Evolutionary conservation across 768 basidiomycete species (phyloP).

Genomic region (Russula griseocarnosa): DNA sequence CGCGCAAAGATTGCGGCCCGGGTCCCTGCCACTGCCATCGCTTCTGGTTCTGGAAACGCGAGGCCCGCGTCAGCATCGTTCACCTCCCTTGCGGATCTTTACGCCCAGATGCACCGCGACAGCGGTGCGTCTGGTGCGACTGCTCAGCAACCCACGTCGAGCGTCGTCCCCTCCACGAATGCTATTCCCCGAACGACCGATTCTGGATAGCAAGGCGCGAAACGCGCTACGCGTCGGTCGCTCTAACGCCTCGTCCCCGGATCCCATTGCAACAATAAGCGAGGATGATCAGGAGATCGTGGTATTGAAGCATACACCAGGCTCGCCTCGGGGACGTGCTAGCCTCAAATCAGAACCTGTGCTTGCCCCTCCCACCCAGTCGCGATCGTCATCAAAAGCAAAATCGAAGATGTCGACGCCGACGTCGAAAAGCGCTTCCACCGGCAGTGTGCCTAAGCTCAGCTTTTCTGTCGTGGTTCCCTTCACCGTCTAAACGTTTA

Average conservation of each 20-base stretch:
- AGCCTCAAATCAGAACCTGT: neutral
- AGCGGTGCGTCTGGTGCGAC: neutral
- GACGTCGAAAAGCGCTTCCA: neutral
- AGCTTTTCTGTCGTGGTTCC: constrained; percentile 14
- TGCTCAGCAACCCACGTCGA: neutral
- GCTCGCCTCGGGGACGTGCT: neutral
- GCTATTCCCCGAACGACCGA: neutral
- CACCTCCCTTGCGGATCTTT: constrained; percentile 22
- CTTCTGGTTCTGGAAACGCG: neutral
- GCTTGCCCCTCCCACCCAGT: neutral
- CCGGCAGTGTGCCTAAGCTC: neutral
- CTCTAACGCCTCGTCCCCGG: constrained; percentile 13
- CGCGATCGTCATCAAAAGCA: neutral
- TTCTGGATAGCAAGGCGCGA: neutral
- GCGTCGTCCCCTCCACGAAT: neutral
- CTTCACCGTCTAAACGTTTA: constrained; percentile 6
- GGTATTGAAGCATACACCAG: constrained; percentile 12
- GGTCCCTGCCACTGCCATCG: constrained; percentile 11
- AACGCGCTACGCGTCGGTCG: neutral
- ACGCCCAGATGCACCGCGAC: constrained; percentile 21
- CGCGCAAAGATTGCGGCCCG: constrained; percentile 21
- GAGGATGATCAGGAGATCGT: constrained; percentile 17
- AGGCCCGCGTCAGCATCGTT: neutral
- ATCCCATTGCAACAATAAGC: constrained; percentile 15
- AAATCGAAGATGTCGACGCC: neutral